Evolutionary conservation across 169 alveolate genomes (phyloP).

Genomic region (Plasmodium knowlesi): DNA sequence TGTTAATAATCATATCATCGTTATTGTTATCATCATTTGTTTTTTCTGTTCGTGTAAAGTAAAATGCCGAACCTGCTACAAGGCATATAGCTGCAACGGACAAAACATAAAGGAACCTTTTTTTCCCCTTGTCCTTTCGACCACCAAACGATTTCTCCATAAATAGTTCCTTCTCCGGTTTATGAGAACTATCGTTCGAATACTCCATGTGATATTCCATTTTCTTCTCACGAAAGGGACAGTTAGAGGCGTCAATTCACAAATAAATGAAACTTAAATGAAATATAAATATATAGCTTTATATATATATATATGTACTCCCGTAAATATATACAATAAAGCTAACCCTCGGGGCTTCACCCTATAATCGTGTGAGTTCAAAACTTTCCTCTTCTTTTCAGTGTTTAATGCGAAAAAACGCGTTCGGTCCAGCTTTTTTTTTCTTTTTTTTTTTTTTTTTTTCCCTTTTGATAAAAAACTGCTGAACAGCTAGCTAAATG

Average conservation of each 20-base stretch:
- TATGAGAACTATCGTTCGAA: neutral
- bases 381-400: neutral
- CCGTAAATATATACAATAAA: neutral
- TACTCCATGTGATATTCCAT: constrained; percentile 63
- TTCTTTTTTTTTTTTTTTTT: too few species aligned
- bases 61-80: neutral
- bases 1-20: constrained; percentile 27
- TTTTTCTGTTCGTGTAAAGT: constrained; percentile 3
- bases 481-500: neutral
- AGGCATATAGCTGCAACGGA: constrained; percentile 7
- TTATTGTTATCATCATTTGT: neutral
- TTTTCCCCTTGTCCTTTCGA: neutral
- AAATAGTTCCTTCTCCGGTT: constrained; percentile 37
- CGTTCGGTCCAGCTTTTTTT: neutral
- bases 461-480: neutral
- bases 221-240: neutral
- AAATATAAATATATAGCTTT: too few species aligned
- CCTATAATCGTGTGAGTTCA: neutral
- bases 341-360: neutral
- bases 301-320: neutral
- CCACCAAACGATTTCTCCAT: constrained; percentile 12
- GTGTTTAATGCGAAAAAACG: neutral
- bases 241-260: neutral
- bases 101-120: neutral
- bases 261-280: too few species aligned